phyloP scores from a whole-genome alignment of 305 asterid species.

The Plantago lanceolata region DNA sequence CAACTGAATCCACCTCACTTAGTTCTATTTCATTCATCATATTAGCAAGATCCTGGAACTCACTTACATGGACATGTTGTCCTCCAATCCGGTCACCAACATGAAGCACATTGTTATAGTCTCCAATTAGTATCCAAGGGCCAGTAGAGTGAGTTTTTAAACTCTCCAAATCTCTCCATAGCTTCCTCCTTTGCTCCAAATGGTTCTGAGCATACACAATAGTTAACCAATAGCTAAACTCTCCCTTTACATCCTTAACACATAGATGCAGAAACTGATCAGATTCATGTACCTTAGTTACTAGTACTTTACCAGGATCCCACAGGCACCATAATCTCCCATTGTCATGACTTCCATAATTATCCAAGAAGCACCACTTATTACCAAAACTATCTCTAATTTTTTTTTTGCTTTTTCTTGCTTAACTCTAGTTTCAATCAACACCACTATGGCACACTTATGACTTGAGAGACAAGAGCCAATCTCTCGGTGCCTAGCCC shows the following conservation, averaged over 20 bases:
- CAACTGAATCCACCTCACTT: not conserved
- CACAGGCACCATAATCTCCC: not conserved
- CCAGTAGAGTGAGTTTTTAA: not conserved
- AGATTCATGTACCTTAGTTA: not conserved
- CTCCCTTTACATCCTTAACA: not conserved
- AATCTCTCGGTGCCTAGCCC: too few relatives aligned
- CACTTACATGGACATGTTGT: not conserved
- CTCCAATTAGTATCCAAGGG: not conserved
- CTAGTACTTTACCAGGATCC: not conserved
- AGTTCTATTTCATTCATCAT: not conserved
- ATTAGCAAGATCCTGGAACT: too few relatives aligned
- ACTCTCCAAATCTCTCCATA: not conserved
- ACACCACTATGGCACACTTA: too few relatives aligned
- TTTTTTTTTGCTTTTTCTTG: too few relatives aligned
- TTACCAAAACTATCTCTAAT: not conserved
- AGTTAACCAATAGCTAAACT: not conserved
- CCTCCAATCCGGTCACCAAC: not conserved
- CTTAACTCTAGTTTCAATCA: too few relatives aligned
- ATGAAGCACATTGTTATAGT: not conserved
- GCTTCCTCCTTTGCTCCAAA: not conserved
- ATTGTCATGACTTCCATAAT: not conserved
- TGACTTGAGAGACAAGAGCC: too few relatives aligned
- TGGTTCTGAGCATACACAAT: not conserved
- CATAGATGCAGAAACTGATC: too few relatives aligned
- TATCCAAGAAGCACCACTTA: not conserved